Percentiles rank a stretch among this genome's conserved stretches.
Evolutionary conservation across 2,329 filamentous ascomycete species (phyloP).

Genomic region (Trichoderma sp.): DNA sequence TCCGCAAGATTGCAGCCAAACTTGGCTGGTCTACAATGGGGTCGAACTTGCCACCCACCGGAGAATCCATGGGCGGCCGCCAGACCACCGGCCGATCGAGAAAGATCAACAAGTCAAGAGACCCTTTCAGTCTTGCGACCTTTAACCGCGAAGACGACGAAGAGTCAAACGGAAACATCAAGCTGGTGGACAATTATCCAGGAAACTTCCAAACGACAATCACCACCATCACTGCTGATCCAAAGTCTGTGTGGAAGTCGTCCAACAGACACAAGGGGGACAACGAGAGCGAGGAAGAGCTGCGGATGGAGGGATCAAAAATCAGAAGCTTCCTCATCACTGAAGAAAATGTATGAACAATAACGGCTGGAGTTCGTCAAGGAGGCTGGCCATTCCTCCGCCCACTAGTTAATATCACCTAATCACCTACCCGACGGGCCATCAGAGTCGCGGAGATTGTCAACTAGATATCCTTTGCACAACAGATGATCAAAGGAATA

Average conservation of each 20-base stretch:
- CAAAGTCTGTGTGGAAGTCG: not conserved
- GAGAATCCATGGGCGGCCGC: not conserved
- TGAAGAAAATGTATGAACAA: not conserved
- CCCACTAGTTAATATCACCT: not conserved
- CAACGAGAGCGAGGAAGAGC: constrained; percentile 1
- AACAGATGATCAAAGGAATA: not conserved
- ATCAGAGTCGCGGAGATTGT: not conserved
- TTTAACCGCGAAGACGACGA: not conserved
- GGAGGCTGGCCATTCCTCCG: not conserved
- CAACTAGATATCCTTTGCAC: not conserved
- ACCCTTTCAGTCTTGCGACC: not conserved
- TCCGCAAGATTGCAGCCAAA: not conserved
- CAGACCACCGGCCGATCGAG: not conserved
- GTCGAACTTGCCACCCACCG: not conserved
- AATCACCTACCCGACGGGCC: not conserved
- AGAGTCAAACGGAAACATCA: not conserved
- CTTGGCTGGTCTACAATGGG: not conserved
- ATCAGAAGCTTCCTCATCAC: not conserved
- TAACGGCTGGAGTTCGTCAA: not conserved
- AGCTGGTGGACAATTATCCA: not conserved
- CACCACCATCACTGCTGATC: not conserved
- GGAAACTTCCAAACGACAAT: constrained; percentile 3
- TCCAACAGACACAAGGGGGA: not conserved
- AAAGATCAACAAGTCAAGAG: not conserved
- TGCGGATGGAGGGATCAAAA: not conserved